Conservation (phyloP, 2,329 filamentous ascomycete species). For the Sordariomycetes sp. region DNA sequence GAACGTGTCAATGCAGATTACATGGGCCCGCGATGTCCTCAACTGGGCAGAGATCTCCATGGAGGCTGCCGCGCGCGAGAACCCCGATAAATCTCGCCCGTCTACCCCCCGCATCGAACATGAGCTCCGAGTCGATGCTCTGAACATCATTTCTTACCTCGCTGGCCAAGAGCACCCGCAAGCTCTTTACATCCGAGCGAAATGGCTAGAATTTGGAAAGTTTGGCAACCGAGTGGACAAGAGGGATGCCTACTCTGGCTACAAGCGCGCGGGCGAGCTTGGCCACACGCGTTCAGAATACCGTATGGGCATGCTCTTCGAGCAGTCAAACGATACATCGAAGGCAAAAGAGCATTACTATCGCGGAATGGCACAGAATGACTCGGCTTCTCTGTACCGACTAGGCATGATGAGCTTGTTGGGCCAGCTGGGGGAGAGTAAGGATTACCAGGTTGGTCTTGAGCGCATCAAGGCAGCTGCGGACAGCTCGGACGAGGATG, state of each 20-base stretch:
- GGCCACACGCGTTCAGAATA: constrained; percentile 89
- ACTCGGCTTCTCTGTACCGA: constrained; percentile 80
- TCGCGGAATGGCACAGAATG: constrained; percentile 65
- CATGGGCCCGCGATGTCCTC: constrained; percentile 90
- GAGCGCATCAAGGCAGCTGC: constrained; percentile 79
- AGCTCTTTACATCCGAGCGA: constrained; percentile 86
- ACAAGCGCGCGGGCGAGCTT: constrained; percentile 75
- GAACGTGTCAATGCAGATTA: constrained; percentile 91
- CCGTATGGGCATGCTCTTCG: constrained; percentile 95
- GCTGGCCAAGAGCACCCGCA: constrained; percentile 88
- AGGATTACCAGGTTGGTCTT: constrained; percentile 69
- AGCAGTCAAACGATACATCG: constrained; percentile 83
- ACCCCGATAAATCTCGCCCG: constrained; percentile 44
- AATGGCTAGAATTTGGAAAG: constrained; percentile 98
- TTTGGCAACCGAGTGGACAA: constrained; percentile 87
- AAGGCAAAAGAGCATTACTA: constrained; percentile 91
- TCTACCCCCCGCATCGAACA: constrained; percentile 82
- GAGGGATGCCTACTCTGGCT: constrained; percentile 85
- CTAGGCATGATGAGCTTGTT: constrained; percentile 96
- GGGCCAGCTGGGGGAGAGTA: constrained; percentile 82
- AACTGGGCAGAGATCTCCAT: constrained; percentile 78
- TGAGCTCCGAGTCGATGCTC: constrained; percentile 75
- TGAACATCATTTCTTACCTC: constrained; percentile 86
- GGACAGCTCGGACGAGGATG: constrained; percentile 86
- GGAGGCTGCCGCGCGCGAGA: constrained; percentile 64